Evolutionary conservation across 2,329 filamentous ascomycete genomes (phyloP).

Genomic region (Conoideocrella luteorostrata): DNA sequence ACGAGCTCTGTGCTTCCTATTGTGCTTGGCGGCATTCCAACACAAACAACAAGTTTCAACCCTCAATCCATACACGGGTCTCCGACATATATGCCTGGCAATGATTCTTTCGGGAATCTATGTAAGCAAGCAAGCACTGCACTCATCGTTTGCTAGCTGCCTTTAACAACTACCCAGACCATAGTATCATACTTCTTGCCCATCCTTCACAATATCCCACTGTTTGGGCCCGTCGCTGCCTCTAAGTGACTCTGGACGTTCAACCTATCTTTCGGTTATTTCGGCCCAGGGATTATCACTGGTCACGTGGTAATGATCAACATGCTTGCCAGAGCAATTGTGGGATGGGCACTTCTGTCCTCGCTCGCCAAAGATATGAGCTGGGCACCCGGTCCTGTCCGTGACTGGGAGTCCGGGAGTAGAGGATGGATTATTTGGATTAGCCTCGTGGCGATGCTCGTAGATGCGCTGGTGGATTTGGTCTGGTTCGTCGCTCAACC

Average conservation of each 20-base stretch:
- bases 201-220: neutral
- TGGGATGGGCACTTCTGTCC: constrained; percentile 5
- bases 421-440: constrained; percentile 7
- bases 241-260: neutral
- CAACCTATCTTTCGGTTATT: neutral
- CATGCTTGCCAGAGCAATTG: constrained; percentile 2
- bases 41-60: too few species aligned
- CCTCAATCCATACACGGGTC: too few species aligned
- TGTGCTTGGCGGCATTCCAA: too few species aligned
- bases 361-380: neutral
- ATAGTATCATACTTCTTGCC: constrained; percentile 1
- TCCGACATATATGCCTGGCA: too few species aligned
- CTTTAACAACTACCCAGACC: neutral
- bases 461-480: neutral
- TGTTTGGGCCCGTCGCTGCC: neutral
- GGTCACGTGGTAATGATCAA: neutral
- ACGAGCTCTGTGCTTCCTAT: too few species aligned
- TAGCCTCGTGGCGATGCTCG: neutral
- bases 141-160: too few species aligned
- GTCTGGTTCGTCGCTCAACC: neutral
- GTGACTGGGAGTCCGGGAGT: constrained; percentile 3
- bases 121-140: too few species aligned
- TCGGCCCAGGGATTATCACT: constrained; percentile 5
- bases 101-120: too few species aligned
- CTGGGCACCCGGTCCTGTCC: neutral